Percentiles rank a stretch among this genome's conserved stretches.
Conservation (phyloP, 2,329 filamentous ascomycete genomes). For the Tolypocladium sp. region DNA sequence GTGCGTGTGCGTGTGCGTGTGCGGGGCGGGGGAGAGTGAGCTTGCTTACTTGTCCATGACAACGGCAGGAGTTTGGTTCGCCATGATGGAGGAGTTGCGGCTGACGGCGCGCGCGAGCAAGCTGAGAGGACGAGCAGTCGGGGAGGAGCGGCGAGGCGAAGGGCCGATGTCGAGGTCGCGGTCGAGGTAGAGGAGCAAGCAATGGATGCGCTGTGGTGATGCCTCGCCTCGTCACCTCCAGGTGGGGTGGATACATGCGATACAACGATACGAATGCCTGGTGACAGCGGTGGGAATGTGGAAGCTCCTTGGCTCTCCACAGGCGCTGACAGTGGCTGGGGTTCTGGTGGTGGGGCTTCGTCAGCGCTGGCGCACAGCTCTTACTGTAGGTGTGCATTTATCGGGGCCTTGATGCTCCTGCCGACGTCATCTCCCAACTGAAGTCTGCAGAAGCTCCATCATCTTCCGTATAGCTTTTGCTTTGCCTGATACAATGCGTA, state of each 20-base stretch:
- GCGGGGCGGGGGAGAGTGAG: slow-evolving; percentile 26
- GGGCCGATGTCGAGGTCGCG: slow-evolving; percentile 1
- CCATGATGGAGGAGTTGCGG: slow-evolving; percentile 50
- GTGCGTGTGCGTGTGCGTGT: slow-evolving; percentile 10
- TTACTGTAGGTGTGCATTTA: not conserved
- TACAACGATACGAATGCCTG: not conserved
- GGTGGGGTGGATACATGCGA: not conserved
- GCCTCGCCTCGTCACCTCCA: slow-evolving; percentile 4
- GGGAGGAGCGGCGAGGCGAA: not conserved
- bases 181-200: slow-evolving; percentile 1
- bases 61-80: slow-evolving; percentile 98
- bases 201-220: slow-evolving; percentile 1
- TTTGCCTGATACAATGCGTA: not conserved
- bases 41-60: slow-evolving; percentile 99
- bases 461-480: too few species aligned
- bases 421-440: not conserved
- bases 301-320: too few species aligned
- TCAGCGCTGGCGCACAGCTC: not conserved
- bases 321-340: not conserved
- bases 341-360: not conserved
- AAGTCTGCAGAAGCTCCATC: too few species aligned
- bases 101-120: slow-evolving; percentile 10
- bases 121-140: not conserved
- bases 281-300: too few species aligned
- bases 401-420: not conserved